Base-by-base conservation (phyloP, 495 filamentous ascomycete genomes). In the Cercophora scortea region DNA sequence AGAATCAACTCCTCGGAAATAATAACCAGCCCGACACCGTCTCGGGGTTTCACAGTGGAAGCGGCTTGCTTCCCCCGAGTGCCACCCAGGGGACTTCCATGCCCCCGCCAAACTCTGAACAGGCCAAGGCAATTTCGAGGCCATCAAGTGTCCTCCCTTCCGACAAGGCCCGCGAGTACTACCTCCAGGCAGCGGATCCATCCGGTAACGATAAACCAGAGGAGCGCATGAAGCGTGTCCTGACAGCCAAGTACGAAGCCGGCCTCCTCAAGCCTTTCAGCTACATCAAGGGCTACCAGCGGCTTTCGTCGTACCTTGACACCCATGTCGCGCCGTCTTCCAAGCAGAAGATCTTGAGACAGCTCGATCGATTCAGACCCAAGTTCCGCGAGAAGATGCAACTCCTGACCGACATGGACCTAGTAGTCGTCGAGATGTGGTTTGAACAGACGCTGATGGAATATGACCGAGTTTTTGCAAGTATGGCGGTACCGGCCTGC, bases 401-500 rank as follows among this genome's bases (percentile, higher is more conserved):
- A 57, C 80, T 74, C 34, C 71, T 97, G 58, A 95, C 87, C 12
- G 92, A 96, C 70, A 85, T 95, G 61, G 87, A 97, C 65, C 79
- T 99, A 10, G 86, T 96, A 7, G 78, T 89, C 44, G 92, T 95
- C 47, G 93, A 99, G 65, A 95, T 96, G 87, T 96, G 93, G 92
- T 96, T 99, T 60, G 93, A 99, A 64, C 80, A 84, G 49, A 90
- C 83, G 44, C 71, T 99, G 53, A 89, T 97, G 83, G 93, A 96
- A 62, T 96, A 96, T 59, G 93, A 99, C 65, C 88, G 93, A 39
- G 89, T 99, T 9, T 99, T 99, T 71, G 94, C 93, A 11, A 94
- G 89, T 67, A 97, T 99, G 93, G 92, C 93, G 18, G 91, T 97
- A 53, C 93, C 93, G 4, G 93, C 93, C 35, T 99, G 93, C 68